Conservation (phyloP, 1,284 basidiomycete species). For the Trichosporon sp. region DNA sequence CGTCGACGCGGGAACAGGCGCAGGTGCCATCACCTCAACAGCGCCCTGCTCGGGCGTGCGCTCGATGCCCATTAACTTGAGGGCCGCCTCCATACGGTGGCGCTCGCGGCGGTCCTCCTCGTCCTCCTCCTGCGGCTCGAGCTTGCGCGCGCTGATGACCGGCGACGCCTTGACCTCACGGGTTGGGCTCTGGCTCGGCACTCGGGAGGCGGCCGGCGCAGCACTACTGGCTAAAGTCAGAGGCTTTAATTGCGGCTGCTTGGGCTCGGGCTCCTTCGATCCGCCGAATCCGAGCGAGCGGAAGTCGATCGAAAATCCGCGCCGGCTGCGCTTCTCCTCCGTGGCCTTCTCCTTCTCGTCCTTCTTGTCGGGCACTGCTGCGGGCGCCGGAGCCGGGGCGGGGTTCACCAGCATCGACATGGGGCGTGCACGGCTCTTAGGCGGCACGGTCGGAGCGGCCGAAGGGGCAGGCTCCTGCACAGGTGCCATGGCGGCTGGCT, state of each 20-base stretch:
- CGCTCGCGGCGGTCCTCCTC: constrained; percentile 80
- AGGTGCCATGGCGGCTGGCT: not conserved
- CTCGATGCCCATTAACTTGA: constrained; percentile 88
- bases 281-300: constrained; percentile 44
- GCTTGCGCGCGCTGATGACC: constrained; percentile 29
- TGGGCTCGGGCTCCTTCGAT: constrained; percentile 17
- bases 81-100: constrained; percentile 75
- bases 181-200: not conserved
- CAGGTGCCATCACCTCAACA: not conserved
- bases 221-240: constrained; percentile 27
- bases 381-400: not conserved
- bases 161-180: constrained; percentile 47
- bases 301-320: constrained; percentile 49
- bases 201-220: constrained; percentile 9
- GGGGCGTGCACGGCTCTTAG: constrained; percentile 4
- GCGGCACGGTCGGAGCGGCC: not conserved
- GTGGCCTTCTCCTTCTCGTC: constrained; percentile 6
- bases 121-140: constrained; percentile 68
- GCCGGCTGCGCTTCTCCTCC: constrained; percentile 34
- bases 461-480: not conserved
- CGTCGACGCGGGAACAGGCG: not conserved
- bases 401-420: not conserved
- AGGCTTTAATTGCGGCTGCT: constrained; percentile 32
- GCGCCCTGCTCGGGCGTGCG: not conserved
- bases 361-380: not conserved